Base-by-base conservation (phyloP, 2,329 filamentous ascomycete species). In the Colletotrichum godetiae region DNA sequence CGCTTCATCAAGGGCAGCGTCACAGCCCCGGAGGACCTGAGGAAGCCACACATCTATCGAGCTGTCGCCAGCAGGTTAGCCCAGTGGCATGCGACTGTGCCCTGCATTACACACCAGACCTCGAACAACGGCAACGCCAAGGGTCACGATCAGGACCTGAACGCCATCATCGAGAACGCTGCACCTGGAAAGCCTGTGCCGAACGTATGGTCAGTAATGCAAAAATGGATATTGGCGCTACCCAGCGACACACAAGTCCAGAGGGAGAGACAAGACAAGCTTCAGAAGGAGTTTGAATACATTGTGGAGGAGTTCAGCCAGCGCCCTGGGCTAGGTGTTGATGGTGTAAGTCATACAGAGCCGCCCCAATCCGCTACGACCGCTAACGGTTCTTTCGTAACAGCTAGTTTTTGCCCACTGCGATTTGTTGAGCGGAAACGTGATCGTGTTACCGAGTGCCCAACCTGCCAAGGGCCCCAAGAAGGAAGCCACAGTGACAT, bases 351-450 rank as follows among this genome's bases (percentile, higher is more conserved):
- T 86, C 77, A 77, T n/a, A 35, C 59, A 13, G 24, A 35, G 11
- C 22, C 33, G 62, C 29, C 13, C 5, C 15, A 27, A 29, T 11
- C 13, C 19, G 13, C 19, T 29, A 12, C 33, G 27, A 35, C 61
- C 42, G 49, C 73, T 75, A 61, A 75, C n/a, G 7, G 24, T 22
- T 19, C 27, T 60, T 42, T 19, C 12, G 33, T 15, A 74, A 59
- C 68, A 95, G 90, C 92, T 97, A 77, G 92, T 98, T 60, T 98
- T 98, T 86, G 93, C 94, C 75, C 96, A 98, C 84, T 98, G 95
- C 87, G 97, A 99, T 83, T 90, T 99, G 29, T 88, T 99, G n/a
- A 95, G 93, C 82, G 97, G 95, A 77, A 99, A 99, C 81, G 94
- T 99, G 76, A 98, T 99, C 79, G 91, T 98, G 76, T 88, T 94